Evolutionary conservation across 2,329 filamentous ascomycete genomes (phyloP).

Genomic region (Cercospora sojina): DNA sequence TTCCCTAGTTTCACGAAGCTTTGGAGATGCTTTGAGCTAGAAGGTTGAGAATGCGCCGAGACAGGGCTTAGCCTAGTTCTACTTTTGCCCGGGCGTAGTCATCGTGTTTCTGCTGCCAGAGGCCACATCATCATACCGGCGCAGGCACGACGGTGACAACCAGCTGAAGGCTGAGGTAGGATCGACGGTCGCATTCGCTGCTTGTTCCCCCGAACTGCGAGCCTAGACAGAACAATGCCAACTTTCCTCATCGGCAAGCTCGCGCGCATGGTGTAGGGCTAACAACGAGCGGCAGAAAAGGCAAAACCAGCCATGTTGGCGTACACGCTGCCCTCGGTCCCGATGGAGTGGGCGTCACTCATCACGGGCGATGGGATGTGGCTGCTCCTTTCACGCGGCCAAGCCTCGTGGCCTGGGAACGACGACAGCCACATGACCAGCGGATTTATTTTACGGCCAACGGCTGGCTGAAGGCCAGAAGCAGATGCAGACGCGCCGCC

Average conservation of each 20-base stretch:
- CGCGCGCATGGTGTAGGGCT: background rate
- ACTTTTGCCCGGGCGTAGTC: slow-evolving; percentile 10
- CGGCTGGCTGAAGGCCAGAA: background rate
- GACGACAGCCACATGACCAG: slow-evolving; percentile 1
- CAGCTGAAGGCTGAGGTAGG: background rate
- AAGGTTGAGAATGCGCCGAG: slow-evolving; percentile 5
- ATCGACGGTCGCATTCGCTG: background rate
- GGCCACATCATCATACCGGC: background rate
- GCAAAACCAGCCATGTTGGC: background rate
- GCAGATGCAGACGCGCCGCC: background rate
- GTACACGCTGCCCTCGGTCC: slow-evolving; percentile 1
- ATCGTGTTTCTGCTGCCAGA: slow-evolving; percentile 6
- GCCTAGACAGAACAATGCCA: background rate
- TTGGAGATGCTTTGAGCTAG: slow-evolving; percentile 13
- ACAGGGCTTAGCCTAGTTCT: slow-evolving; percentile 14
- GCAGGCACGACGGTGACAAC: background rate
- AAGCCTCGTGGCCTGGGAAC: slow-evolving; percentile 7
- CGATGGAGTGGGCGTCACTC: background rate
- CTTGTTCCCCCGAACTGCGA: background rate
- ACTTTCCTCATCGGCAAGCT: background rate
- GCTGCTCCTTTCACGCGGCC: slow-evolving; percentile 7
- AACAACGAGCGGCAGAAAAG: background rate
- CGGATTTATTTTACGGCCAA: background rate
- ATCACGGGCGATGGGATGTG: background rate
- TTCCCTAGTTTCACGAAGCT: slow-evolving; percentile 5